phyloP scores from a whole-genome alignment of 1,139 yeast genomes.

The Blastobotrys illinoisensis region DNA sequence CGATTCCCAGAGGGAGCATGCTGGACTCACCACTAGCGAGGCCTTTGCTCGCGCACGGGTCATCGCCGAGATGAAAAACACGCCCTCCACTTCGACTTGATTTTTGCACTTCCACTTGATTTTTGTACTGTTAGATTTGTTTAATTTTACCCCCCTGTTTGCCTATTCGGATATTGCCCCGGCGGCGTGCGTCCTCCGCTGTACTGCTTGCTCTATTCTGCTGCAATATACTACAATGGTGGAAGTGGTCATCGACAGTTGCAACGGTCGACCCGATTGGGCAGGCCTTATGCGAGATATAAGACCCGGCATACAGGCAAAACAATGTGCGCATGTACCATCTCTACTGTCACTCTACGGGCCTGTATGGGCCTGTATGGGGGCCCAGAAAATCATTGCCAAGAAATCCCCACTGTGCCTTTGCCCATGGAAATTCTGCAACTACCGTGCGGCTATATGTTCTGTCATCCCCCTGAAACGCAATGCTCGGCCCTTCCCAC shows the following conservation, averaged over 20 bases:
- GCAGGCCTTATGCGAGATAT: not conserved
- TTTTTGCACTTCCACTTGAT: not conserved
- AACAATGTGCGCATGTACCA: not conserved
- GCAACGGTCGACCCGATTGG: not conserved
- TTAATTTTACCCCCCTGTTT: not conserved
- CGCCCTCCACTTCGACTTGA: not conserved
- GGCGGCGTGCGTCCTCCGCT: no score
- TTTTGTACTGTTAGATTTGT: not conserved
- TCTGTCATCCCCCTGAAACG: not conserved
- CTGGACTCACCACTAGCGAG: conserved; percentile 10
- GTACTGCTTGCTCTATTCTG: no score
- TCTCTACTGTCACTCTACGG: not conserved
- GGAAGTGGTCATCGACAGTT: no score
- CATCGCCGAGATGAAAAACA: conserved; percentile 3
- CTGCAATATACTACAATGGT: no score
- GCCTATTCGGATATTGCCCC: no score
- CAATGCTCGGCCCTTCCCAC: no score
- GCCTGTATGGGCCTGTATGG: no score
- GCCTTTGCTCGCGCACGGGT: conserved; percentile 4
- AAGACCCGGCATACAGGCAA: not conserved
- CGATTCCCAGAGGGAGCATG: conserved; percentile 17
- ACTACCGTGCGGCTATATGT: not conserved
- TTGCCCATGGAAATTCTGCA: not conserved
- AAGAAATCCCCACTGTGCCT: not conserved
- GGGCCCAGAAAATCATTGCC: not conserved